phyloP scores from a whole-genome alignment of 805 yeast genomes.

The Pichia ethanolica region DNA sequence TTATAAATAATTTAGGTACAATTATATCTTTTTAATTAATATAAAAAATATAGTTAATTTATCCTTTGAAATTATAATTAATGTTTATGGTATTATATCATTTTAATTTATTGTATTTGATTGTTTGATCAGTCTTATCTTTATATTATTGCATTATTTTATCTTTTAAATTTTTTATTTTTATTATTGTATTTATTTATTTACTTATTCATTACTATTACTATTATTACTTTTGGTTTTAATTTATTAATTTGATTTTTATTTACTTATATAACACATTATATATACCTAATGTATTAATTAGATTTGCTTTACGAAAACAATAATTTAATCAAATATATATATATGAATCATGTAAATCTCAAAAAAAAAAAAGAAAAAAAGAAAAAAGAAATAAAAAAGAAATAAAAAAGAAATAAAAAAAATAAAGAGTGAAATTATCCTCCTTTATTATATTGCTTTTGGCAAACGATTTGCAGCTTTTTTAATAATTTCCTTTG shows the following conservation, averaged over 20 bases:
- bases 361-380: too few relatives aligned
- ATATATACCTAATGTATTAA: constrained; percentile 6
- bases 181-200: neutral
- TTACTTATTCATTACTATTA: neutral
- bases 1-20: constrained; percentile 1
- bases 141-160: neutral
- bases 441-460: neutral
- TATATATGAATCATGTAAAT: too few relatives aligned
- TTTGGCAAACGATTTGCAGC: constrained; percentile 39
- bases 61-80: neutral
- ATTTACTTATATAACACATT: neutral
- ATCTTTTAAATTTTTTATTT: neutral
- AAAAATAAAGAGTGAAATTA: too few relatives aligned
- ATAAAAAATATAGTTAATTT: neutral
- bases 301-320: neutral
- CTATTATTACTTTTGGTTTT: neutral
- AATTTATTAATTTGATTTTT: neutral
- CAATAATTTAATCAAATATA: too few relatives aligned
- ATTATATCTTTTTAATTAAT: neutral
- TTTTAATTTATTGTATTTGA: neutral
- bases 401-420: too few relatives aligned
- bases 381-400: too few relatives aligned
- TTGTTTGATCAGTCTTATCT: too few relatives aligned
- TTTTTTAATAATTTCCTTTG: constrained; percentile 55
- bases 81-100: neutral